phyloP scores from a whole-genome alignment of 768 basidiomycete genomes.

The Lentinus tigrinus region DNA sequence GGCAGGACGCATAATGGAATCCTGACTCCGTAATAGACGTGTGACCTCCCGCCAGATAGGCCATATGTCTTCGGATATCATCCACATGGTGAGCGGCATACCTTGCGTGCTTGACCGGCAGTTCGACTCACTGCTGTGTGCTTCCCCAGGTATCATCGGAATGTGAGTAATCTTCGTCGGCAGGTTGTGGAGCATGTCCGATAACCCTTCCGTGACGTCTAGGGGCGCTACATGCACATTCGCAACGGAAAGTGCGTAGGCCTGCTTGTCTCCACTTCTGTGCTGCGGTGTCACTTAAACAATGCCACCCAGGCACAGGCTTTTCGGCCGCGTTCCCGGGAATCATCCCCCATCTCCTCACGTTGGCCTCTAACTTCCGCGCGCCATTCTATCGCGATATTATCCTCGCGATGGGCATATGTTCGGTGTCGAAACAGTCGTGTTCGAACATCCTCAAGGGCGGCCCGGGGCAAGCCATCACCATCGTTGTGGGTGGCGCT shows the following conservation, averaged over 20 bases:
- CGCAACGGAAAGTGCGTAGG: constrained; percentile 75
- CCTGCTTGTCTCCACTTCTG: not conserved
- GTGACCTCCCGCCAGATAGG: constrained; percentile 85
- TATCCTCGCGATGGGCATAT: constrained; percentile 81
- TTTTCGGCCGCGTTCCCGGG: constrained; percentile 91
- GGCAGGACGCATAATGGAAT: not conserved
- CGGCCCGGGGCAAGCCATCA: constrained; percentile 59
- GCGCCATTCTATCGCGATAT: constrained; percentile 94
- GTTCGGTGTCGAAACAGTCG: constrained; percentile 87
- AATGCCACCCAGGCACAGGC: constrained; percentile 70
- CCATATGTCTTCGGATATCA: constrained; percentile 98
- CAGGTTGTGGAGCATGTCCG: not conserved
- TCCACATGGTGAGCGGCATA: constrained; percentile 73
- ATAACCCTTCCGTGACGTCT: not conserved
- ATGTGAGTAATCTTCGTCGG: constrained; percentile 60
- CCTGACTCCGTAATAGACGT: constrained; percentile 53
- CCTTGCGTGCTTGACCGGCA: not conserved
- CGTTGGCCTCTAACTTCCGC: constrained; percentile 84
- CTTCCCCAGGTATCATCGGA: constrained; percentile 82
- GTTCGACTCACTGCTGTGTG: not conserved
- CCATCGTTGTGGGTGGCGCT: constrained; percentile 95
- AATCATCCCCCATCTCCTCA: constrained; percentile 90
- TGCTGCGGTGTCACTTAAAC: not conserved
- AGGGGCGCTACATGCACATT: constrained; percentile 97
- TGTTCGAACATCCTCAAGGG: constrained; percentile 81